Percentiles rank a stretch among this genome's conserved stretches.
phyloP scores from a whole-genome alignment of 1,139 yeast species.

The Saccharomyces hybrid region DNA sequence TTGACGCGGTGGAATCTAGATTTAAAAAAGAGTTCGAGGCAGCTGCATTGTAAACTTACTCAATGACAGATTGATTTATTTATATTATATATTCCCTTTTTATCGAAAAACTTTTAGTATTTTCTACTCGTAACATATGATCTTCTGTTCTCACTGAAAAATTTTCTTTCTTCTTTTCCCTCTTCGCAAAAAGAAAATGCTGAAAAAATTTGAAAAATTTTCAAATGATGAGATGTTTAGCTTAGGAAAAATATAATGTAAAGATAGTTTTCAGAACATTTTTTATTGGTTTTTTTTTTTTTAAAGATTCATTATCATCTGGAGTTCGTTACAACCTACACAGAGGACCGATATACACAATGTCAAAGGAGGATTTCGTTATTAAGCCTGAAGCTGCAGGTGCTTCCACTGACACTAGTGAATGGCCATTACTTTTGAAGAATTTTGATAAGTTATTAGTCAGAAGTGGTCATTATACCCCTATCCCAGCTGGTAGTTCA shows the following conservation, averaged over 20 bases:
- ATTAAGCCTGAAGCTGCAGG: slow-evolving; percentile 86
- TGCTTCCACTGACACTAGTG: slow-evolving; percentile 79
- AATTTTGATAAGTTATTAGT: slow-evolving; percentile 90
- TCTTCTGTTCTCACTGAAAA: neutral
- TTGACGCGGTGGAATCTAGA: slow-evolving; percentile 67
- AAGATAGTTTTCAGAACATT: neutral
- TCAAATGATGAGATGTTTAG: neutral
- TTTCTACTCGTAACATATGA: neutral
- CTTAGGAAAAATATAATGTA: neutral
- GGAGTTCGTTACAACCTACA: neutral
- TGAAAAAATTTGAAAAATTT: neutral
- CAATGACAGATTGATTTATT: neutral
- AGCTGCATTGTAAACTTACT: neutral
- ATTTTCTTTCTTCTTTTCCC: neutral
- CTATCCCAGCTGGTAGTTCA: slow-evolving; percentile 91
- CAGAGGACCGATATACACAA: slow-evolving; percentile 9
- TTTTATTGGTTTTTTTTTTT: neutral
- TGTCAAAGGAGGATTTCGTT: slow-evolving; percentile 62
- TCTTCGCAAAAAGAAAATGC: neutral
- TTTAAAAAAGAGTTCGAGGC: slow-evolving; percentile 27
- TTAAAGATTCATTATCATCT: neutral
- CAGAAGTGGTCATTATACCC: slow-evolving; percentile 94
- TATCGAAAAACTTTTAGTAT: neutral
- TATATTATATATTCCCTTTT: neutral
- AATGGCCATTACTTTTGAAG: slow-evolving; percentile 92